phyloP scores from a whole-genome alignment of 2,329 filamentous ascomycete species.

The Aspergillus intermedius region DNA sequence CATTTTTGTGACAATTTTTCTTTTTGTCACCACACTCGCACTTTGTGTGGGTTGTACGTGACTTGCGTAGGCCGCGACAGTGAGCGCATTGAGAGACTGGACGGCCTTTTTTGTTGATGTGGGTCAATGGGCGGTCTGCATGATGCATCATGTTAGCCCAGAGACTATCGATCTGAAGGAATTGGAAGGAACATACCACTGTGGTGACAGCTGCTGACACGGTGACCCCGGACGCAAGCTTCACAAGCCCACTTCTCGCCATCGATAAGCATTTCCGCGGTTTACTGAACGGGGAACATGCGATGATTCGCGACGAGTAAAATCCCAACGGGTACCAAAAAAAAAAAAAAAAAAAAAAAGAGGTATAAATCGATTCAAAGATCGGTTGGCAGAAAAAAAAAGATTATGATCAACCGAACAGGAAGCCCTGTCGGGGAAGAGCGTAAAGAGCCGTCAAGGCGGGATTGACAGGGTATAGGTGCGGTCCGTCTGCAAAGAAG shows the following conservation, averaged over 20 bases:
- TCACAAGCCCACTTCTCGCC: constrained; percentile 98
- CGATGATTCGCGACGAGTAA: constrained; percentile 30
- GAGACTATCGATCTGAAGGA: constrained; percentile 8
- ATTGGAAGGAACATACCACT: constrained; percentile 59
- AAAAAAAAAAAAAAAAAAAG: constrained; percentile 1
- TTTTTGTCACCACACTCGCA: constrained; percentile 94
- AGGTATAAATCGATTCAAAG: constrained; percentile 3
- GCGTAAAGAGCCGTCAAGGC: constrained; percentile 28
- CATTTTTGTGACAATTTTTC: constrained; percentile 51
- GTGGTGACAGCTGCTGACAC: constrained; percentile 97
- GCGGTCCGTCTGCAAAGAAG: constrained; percentile 19
- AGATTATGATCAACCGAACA: constrained; percentile 14
- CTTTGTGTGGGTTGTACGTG: constrained; percentile 86
- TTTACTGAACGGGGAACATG: constrained; percentile 34
- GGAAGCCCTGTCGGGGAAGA: constrained; percentile 16
- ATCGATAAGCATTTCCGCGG: constrained; percentile 67
- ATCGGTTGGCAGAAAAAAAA: constrained; percentile 5
- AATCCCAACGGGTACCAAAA: constrained; percentile 7
- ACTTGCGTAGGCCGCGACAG: constrained; percentile 93
- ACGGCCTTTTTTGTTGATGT: constrained; percentile 96
- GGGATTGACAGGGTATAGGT: constrained; percentile 16
- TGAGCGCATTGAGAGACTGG: constrained; percentile 97
- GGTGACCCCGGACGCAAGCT: constrained; percentile 95
- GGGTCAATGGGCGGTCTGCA: constrained; percentile 81
- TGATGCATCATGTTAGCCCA: neutral